A percentile compares a stretch with the other conserved stretches of the same genome.
phyloP scores from a whole-genome alignment of 768 basidiomycete species.

The Dendrothele bispora region DNA sequence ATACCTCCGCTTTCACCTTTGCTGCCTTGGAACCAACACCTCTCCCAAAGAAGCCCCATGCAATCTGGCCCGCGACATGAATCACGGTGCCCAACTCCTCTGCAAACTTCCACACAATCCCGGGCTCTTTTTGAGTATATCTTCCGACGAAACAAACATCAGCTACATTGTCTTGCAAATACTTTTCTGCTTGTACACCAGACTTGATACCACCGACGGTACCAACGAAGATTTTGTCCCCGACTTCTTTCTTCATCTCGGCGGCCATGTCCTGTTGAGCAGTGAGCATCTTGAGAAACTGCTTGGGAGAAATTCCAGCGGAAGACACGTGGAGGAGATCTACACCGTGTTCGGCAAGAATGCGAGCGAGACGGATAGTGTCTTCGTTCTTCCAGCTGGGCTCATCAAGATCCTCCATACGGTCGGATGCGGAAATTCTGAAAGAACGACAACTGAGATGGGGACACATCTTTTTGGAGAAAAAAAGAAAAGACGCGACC shows the following conservation, averaged over 20 bases:
- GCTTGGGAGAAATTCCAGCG: conserved; percentile 54
- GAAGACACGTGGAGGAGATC: conserved; percentile 76
- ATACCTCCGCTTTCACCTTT: too few relatives aligned
- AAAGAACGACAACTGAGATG: not conserved
- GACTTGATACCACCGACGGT: conserved; percentile 56
- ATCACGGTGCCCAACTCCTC: conserved; percentile 54
- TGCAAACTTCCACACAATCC: conserved; percentile 49
- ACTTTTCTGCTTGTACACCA: conserved; percentile 52
- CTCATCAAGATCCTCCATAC: conserved; percentile 64
- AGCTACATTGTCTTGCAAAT: conserved; percentile 56
- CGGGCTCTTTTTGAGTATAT: conserved; percentile 63
- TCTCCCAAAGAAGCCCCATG: conserved; percentile 51
- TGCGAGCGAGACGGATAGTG: conserved; percentile 58
- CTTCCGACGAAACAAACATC: conserved; percentile 58
- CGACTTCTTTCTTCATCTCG: conserved; percentile 36
- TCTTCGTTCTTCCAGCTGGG: conserved; percentile 71
- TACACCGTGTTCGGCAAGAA: conserved; percentile 65
- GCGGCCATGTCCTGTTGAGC: conserved; percentile 59
- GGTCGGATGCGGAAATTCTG: conserved; percentile 73
- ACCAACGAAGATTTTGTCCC: conserved; percentile 27
- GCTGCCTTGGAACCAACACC: conserved; percentile 11
- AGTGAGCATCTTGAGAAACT: conserved; percentile 33
- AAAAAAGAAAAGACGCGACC: not conserved
- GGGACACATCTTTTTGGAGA: not conserved
- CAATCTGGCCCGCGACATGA: conserved; percentile 52